A percentile compares a stretch with the other conserved stretches of the same genome.
These are phyloP conservation scores for Silene latifolia DNA, from an alignment of 148 eudicot genomes.

Conservation along the genomic window DNA sequence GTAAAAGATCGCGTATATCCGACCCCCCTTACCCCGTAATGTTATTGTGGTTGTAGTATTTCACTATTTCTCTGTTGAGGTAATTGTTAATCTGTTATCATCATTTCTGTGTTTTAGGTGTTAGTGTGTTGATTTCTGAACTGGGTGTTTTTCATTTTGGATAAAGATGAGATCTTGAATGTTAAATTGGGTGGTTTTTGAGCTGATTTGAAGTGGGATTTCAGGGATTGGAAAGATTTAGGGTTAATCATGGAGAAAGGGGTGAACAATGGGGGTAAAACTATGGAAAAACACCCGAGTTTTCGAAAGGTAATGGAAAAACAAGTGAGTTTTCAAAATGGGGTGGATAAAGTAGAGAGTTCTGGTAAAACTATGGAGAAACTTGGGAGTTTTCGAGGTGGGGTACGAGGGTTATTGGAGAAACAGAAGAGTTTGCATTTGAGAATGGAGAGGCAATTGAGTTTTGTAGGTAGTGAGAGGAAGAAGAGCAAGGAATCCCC, in stretches of 20 bases:
- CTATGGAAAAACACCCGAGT: slow-evolving; percentile 29
- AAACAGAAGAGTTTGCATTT: slow-evolving; percentile 69
- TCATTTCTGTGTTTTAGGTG: background rate
- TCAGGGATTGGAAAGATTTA: slow-evolving; percentile 13
- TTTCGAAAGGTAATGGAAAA: slow-evolving; percentile 29
- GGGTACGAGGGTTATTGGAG: slow-evolving; percentile 49
- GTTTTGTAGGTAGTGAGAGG: slow-evolving; percentile 63
- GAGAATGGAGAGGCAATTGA: slow-evolving; percentile 72
- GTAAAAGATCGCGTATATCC: too few species aligned
- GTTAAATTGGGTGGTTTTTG: slow-evolving; percentile 13
- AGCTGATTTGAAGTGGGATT: slow-evolving; percentile 15
- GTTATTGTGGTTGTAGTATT: too few species aligned
- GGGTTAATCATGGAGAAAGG: slow-evolving; percentile 29
- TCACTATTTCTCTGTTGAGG: too few species aligned
- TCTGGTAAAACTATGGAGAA: slow-evolving; percentile 43
- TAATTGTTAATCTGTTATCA: too few species aligned
- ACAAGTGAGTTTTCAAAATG: slow-evolving; percentile 32
- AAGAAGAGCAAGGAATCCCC: slow-evolving; percentile 80
- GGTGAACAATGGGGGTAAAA: slow-evolving; percentile 12
- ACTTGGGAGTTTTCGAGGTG: slow-evolving; percentile 46
- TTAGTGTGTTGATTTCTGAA: slow-evolving; percentile 12
- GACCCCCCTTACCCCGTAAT: too few species aligned
- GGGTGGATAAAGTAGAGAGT: slow-evolving; percentile 34
- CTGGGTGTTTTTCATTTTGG: slow-evolving; percentile 14
- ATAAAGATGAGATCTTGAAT: background rate